Conservation (phyloP, 495 filamentous ascomycete species). For the Hyphodiscus hymeniophilus region DNA sequence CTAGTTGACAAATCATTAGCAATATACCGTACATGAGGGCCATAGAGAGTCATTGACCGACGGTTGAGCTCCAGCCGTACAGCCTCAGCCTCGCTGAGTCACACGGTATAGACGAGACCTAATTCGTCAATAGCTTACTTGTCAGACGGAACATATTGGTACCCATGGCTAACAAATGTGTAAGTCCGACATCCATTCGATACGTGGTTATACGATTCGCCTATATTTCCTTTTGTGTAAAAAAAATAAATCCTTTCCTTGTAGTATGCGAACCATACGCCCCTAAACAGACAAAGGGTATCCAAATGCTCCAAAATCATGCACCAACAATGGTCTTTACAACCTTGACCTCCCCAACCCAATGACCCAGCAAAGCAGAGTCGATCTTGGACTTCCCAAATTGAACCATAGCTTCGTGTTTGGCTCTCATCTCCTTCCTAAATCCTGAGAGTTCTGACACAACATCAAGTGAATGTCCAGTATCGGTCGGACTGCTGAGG, state of each 20-base stretch:
- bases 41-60: too few species aligned
- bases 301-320: not conserved
- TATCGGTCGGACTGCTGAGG: not conserved
- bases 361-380: conserved; percentile 9
- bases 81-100: too few species aligned
- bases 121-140: too few species aligned
- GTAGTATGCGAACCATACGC: too few species aligned
- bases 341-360: conserved; percentile 18
- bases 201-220: too few species aligned
- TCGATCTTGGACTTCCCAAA: conserved; percentile 1
- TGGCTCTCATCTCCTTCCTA: conserved; percentile 11
- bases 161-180: not conserved
- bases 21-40: not conserved
- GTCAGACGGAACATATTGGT: too few species aligned
- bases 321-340: conserved; percentile 1
- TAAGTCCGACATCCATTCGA: too few species aligned
- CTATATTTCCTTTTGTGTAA: too few species aligned
- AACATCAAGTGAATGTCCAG: conserved; percentile 9
- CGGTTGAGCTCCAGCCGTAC: too few species aligned
- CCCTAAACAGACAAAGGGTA: too few species aligned
- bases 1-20: not conserved
- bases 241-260: too few species aligned
- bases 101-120: too few species aligned
- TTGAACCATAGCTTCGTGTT: not conserved
- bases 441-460: conserved; percentile 8